Percentiles rank a stretch among this genome's conserved stretches.
Evolutionary conservation across 1,284 basidiomycete genomes (phyloP).

Genomic region (Mycosarcoma maydis): DNA sequence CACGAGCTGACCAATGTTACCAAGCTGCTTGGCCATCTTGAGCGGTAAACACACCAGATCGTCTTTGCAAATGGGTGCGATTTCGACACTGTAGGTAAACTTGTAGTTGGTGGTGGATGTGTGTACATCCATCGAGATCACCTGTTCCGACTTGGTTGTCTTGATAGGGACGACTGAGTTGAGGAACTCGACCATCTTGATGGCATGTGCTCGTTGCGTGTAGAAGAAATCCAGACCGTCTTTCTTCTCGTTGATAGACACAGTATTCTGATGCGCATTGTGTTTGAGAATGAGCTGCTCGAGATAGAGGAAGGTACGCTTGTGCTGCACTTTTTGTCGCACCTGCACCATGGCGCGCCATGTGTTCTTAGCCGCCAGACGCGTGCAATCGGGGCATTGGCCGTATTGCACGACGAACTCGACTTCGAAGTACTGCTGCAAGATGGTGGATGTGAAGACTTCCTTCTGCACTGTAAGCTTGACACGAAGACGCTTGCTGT

Average conservation of each 20-base stretch:
- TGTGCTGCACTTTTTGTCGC: conserved; percentile 87
- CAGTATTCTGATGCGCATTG: conserved; percentile 94
- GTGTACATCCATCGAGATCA: conserved; percentile 92
- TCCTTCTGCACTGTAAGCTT: conserved; percentile 99
- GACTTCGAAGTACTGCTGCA: conserved; percentile 97
- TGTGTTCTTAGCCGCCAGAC: conserved; percentile 95
- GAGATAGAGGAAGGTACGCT: conserved; percentile 95
- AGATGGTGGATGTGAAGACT: conserved; percentile 90
- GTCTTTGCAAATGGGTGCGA: conserved; percentile 96
- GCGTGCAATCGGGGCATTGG: conserved; percentile 93
- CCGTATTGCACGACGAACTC: conserved; percentile 95
- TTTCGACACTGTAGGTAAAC: conserved; percentile 97
- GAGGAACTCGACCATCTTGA: conserved; percentile 98
- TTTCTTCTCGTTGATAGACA: conserved; percentile 88
- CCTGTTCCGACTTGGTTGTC: conserved; percentile 89
- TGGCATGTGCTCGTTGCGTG: conserved; percentile 84
- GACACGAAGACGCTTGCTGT: conserved; percentile 89
- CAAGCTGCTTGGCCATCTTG: conserved; percentile 81
- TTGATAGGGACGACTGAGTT: conserved; percentile 84
- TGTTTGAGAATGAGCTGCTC: conserved; percentile 98
- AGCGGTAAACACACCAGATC: conserved; percentile 90
- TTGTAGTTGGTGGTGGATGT: conserved; percentile 94
- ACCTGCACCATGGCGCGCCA: conserved; percentile 98
- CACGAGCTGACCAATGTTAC: conserved; percentile 86
- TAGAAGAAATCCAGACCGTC: conserved; percentile 99